Conservation (phyloP, 2,329 filamentous ascomycete species). For the Salinomyces thailandicus region DNA sequence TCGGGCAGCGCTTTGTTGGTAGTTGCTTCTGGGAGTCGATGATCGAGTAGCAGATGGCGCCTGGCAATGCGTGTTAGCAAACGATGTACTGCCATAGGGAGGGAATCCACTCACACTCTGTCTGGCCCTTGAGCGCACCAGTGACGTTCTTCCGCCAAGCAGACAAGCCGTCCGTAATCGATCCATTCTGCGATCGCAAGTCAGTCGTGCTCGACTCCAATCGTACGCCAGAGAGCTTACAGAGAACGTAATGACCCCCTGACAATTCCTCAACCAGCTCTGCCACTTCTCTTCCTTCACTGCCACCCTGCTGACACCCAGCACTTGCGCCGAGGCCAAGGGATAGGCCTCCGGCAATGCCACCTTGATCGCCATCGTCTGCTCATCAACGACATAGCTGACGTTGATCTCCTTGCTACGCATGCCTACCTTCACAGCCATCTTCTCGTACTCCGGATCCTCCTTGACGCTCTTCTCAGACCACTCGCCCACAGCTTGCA, state of each 20-base stretch:
- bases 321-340: slow-evolving; percentile 64
- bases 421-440: slow-evolving; percentile 60
- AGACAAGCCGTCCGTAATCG: slow-evolving; percentile 73
- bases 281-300: slow-evolving; percentile 90
- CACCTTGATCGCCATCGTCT: slow-evolving; percentile 72
- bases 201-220: background rate
- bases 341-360: slow-evolving; percentile 73
- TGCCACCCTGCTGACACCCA: slow-evolving; percentile 70
- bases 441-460: slow-evolving; percentile 40
- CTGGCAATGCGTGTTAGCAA: slow-evolving; percentile 28
- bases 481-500: slow-evolving; percentile 62
- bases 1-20: slow-evolving; percentile 82
- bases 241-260: slow-evolving; percentile 87
- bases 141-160: slow-evolving; percentile 81
- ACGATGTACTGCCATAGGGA: background rate
- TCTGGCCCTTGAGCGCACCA: slow-evolving; percentile 82
- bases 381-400: slow-evolving; percentile 79
- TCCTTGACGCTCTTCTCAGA: slow-evolving; percentile 32
- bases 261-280: slow-evolving; percentile 75
- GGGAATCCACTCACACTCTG: slow-evolving; percentile 54
- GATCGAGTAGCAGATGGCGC: slow-evolving; percentile 72
- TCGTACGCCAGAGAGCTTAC: slow-evolving; percentile 30
- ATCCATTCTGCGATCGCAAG: slow-evolving; percentile 52
- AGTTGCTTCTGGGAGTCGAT: slow-evolving; percentile 80
- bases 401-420: slow-evolving; percentile 68